Evolutionary conservation across 768 basidiomycete genomes (phyloP).

Genomic region (Tylopilus cervinicoccineus): DNA sequence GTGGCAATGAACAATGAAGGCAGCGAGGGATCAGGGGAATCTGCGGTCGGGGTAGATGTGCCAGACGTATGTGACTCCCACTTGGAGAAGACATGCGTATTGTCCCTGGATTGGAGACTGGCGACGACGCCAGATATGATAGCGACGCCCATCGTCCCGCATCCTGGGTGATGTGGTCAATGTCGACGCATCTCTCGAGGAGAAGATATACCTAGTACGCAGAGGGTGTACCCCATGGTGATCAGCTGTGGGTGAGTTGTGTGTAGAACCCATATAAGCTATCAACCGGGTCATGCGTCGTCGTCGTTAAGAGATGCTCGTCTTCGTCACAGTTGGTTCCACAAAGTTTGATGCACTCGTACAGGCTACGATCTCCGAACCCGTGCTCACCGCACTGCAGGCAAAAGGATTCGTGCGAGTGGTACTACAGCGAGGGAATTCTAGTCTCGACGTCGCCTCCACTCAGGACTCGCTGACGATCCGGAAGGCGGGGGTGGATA

Average conservation of each 20-base stretch:
- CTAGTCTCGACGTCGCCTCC: constrained; percentile 35
- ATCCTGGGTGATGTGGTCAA: constrained; percentile 52
- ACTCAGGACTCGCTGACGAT: constrained; percentile 12
- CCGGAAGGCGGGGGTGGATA: constrained; percentile 39
- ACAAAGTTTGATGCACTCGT: constrained; percentile 81
- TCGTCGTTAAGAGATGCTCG: constrained; percentile 23
- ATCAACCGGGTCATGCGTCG: constrained; percentile 9
- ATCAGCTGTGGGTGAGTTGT: neutral
- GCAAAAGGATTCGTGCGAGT: constrained; percentile 55
- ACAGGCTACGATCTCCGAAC: constrained; percentile 49
- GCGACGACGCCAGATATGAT: constrained; percentile 89
- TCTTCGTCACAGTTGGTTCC: constrained; percentile 87
- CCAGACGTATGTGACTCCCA: constrained; percentile 73
- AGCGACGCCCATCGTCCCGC: constrained; percentile 98
- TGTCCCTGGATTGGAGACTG: constrained; percentile 59
- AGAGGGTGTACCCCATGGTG: constrained; percentile 88
- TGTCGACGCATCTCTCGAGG: constrained; percentile 4
- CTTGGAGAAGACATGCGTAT: constrained; percentile 35
- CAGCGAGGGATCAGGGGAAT: constrained; percentile 58
- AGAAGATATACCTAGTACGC: constrained; percentile 62
- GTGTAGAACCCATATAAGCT: neutral
- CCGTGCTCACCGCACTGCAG: constrained; percentile 54
- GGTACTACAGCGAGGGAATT: constrained; percentile 79
- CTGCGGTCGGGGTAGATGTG: constrained; percentile 60
- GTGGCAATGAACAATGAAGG: constrained; percentile 84